Evolutionary conservation across 2,329 filamentous ascomycete genomes (phyloP).

Genomic region (Davidsoniella virescens): DNA sequence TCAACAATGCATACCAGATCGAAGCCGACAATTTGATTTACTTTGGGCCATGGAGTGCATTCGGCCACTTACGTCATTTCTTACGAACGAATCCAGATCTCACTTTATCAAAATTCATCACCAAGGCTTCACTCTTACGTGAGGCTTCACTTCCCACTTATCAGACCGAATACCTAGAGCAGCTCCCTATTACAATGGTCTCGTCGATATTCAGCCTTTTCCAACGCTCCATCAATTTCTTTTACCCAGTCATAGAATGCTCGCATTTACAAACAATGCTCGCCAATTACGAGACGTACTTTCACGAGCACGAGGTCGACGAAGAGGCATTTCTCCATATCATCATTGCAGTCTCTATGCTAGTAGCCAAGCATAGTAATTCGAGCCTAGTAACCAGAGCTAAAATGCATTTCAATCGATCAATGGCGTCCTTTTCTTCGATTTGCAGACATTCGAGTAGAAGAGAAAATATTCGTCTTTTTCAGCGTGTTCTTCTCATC

Average conservation of each 20-base stretch:
- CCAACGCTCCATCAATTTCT: constrained; percentile 2
- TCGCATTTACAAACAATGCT: background rate
- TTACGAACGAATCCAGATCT: constrained; percentile 1
- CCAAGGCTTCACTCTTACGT: background rate
- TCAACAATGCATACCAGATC: background rate
- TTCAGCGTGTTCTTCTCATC: constrained; percentile 12
- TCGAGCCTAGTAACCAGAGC: background rate
- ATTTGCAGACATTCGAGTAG: constrained; percentile 1
- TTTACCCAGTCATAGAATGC: background rate
- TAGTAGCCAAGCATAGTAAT: constrained; percentile 8
- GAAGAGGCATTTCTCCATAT: constrained; percentile 9
- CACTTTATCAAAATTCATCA: background rate
- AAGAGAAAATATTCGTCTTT: constrained; percentile 8
- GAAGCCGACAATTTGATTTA: background rate
- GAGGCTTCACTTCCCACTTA: background rate
- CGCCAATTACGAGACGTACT: background rate
- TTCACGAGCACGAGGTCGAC: background rate
- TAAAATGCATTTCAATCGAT: background rate
- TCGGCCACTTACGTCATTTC: background rate
- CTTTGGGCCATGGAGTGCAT: constrained; percentile 5
- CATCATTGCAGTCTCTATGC: constrained; percentile 11
- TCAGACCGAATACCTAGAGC: background rate
- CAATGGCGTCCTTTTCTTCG: background rate
- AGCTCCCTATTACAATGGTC: background rate
- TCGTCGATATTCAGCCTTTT: constrained; percentile 1